Base-by-base conservation (phyloP, 2,329 filamentous ascomycete genomes). In the Phialocephala subalpina region DNA sequence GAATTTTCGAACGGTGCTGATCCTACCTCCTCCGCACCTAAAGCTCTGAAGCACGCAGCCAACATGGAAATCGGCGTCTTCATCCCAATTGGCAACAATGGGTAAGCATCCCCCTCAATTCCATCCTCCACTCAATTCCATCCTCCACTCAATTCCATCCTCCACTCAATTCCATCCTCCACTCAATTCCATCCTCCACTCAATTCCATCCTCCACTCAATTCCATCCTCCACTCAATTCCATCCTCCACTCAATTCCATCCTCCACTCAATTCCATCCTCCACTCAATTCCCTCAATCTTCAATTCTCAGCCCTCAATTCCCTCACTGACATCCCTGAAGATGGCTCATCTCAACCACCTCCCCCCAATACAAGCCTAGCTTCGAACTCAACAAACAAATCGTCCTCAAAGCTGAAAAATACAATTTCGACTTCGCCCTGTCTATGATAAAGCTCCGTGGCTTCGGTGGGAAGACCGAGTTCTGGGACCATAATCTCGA, bases 401-500 rank as follows among this genome's bases (percentile, higher is more conserved):
- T 76, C 53, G 69, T 76, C 38, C 73, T 73, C 45, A 76, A 75
- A 60, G 74, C 74, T 22, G 75, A 76, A 66, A 58, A 67, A 58
- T 76, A 76, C 56, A 68, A 68, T 64, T 67, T 77, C 60, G 74
- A 77, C 58, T 77, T 77, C 64, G 75, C 73, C 12, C 67, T 77
- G 8, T 76, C 74, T 22, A 76, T 76, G 75, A 75, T 76, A 65
- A 77, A 77, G 65, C 67, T 77, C 7, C 73, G 75, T 7, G 75
- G 75, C 2, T 76, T 77, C 62, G 75, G 75, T 36, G 75, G 76
- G 6, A 73, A 75, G 61, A 75, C 71, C 45, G 74, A 77, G 62
- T 75, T 75, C 70, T 78, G 76, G 76, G 75, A 78, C 60, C 73
- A 77, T 65, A 76, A 76, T 58, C 71, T 77, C 29, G 76, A 78